Percentiles rank a stretch among this genome's conserved stretches.
Evolutionary conservation across 1,284 basidiomycete species (phyloP).

Genomic region (Heliocybe sulcata): DNA sequence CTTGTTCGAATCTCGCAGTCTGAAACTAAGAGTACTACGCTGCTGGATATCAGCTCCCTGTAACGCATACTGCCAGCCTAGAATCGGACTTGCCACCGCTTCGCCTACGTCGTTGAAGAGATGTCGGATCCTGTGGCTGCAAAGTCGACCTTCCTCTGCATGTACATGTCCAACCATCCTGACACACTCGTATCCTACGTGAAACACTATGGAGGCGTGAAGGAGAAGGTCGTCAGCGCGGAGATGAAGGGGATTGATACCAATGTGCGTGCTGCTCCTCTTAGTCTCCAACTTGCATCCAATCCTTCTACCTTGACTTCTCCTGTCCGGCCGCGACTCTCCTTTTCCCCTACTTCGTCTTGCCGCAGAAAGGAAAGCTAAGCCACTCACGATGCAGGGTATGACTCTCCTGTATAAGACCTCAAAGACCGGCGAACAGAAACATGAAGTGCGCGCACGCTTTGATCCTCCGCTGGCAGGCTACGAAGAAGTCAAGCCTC

Average conservation of each 20-base stretch:
- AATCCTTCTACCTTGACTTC: no score
- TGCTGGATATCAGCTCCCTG: no score
- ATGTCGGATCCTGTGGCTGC: conserved; percentile 56
- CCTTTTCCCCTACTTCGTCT: no score
- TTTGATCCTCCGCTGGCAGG: conserved; percentile 65
- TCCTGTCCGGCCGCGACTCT: no score
- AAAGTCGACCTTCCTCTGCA: conserved; percentile 68
- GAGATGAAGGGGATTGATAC: conserved; percentile 61
- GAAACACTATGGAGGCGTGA: conserved; percentile 63
- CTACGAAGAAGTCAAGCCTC: conserved; percentile 76
- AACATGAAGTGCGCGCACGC: conserved; percentile 42
- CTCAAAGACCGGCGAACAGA: conserved; percentile 31
- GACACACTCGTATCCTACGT: conserved; percentile 77
- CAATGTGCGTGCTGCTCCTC: conserved; percentile 31
- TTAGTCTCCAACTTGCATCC: neutral
- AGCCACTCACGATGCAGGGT: conserved; percentile 31
- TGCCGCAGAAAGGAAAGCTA: no score
- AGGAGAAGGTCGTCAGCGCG: conserved; percentile 44
- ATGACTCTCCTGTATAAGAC: conserved; percentile 64
- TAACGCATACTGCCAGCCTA: no score
- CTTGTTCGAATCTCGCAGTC: no score
- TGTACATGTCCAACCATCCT: conserved; percentile 78
- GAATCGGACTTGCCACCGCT: no score
- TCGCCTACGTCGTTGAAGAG: no score
- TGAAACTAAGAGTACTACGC: no score